phyloP scores from a whole-genome alignment of 2,329 filamentous ascomycete genomes.

The Penicillium sclerotigenum region DNA sequence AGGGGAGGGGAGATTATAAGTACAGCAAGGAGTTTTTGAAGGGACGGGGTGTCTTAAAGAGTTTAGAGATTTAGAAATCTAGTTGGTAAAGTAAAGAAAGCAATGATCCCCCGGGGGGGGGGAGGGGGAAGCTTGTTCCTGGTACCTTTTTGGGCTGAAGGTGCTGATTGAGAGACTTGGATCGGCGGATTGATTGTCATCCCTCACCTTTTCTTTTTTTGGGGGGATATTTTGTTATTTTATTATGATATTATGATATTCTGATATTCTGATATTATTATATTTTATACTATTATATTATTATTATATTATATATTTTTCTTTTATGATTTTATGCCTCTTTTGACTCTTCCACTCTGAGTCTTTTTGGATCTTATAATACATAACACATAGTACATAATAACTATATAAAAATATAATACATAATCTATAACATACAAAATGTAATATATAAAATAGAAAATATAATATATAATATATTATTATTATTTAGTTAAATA shows the following conservation, averaged over 20 bases:
- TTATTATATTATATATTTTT: no score
- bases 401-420: no score
- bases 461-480: no score
- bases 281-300: no score
- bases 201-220: conserved; percentile 17
- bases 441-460: no score
- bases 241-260: no score
- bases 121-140: conserved; percentile 23
- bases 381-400: no score
- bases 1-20: conserved; percentile 15
- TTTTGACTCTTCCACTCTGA: no score
- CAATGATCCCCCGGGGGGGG: conserved; percentile 10
- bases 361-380: no score
- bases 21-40: conserved; percentile 10
- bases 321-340: no score
- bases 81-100: conserved; percentile 2
- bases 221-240: background rate
- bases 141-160: conserved; percentile 9
- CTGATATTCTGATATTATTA: no score
- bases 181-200: conserved; percentile 22
- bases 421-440: no score
- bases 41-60: conserved; percentile 15
- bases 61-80: conserved; percentile 6
- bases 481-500: background rate
- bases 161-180: conserved; percentile 2